Evolutionary conservation across 495 filamentous ascomycete genomes (phyloP), one percentile per base, ranked within the genome.

Genomic region (Trichocladium uniseriatum): DNA sequence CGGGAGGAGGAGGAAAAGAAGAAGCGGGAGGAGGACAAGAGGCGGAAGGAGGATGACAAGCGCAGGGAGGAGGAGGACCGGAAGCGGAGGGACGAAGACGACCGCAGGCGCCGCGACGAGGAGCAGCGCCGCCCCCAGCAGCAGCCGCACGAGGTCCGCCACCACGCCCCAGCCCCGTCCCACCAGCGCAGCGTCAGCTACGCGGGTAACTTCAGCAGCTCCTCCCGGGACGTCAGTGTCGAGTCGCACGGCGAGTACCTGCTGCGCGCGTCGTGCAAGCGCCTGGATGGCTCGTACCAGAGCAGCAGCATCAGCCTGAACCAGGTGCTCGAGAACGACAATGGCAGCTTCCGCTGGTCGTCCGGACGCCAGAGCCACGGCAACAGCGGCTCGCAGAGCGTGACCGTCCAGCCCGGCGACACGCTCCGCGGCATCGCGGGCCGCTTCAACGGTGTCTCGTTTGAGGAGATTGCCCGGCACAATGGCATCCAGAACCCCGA

Each of bases 401-500:
- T 60, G 14, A 61, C 58, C 1, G 64, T 69, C 20, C 63, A 62
- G 55, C 48, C 43, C 21, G 64, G 64, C 3, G 66, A 69, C 43
- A 69, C 66, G 5, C 53, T 69, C n/a, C 53, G 60, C 14, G 52
- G 48, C 11, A 69, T 69, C 21, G 62, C 59, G 7, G 35, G 36
- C 22, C 55, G 48, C 3, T 52, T 56, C 28, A 53, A 54, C 35
- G 39, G 39, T n/a, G n/a, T n/a, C 39, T 47, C 38, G 36, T 65
- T 54, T 35, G 58, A 67, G 42, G 64, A 64, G 11, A 54, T 69
- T 21, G 66, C 58, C 6, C 38, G 57, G 18, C 47, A 38, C 6
- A 69, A 69, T 34, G 42, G 46, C 46, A 60, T 69, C 22, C 11
- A 42, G 20, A 63, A 69, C 47, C 64, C 66, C 13, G 66, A 69